Percentiles rank a stretch among this genome's conserved stretches.
These are phyloP conservation scores for Solanum neorickii DNA, from an alignment of 257 asterid species.

Conservation along the genomic window DNA sequence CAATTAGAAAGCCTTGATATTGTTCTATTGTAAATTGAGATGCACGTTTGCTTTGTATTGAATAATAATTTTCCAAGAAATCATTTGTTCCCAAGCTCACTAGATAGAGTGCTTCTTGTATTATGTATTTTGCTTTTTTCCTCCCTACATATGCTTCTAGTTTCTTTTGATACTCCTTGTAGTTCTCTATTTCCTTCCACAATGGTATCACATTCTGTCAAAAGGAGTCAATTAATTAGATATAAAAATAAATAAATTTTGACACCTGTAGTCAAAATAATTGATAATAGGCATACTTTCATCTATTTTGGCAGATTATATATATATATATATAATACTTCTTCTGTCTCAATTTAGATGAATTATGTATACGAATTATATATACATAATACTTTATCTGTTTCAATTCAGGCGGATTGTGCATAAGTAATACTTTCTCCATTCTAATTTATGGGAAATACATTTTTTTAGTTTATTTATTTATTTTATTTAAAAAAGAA, in stretches of 20 bases:
- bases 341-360: no score
- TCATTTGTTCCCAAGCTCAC: slow-evolving; percentile 88
- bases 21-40: slow-evolving; percentile 50
- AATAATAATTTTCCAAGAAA: slow-evolving; percentile 82
- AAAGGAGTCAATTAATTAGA: neutral
- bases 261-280: neutral
- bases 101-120: slow-evolving; percentile 49
- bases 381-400: neutral
- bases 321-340: neutral
- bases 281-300: neutral
- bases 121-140: slow-evolving; percentile 26
- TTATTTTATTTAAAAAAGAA: no score
- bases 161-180: slow-evolving; percentile 50
- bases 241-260: neutral
- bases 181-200: slow-evolving; percentile 81
- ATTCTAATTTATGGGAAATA: no score
- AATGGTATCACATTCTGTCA: slow-evolving; percentile 75
- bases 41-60: slow-evolving; percentile 25
- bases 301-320: neutral
- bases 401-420: neutral
- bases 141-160: slow-evolving; percentile 42
- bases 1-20: slow-evolving; percentile 34
- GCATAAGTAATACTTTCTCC: neutral
- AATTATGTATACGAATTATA: neutral
- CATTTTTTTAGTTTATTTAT: no score